Evolutionary conservation across 805 yeast genomes (phyloP).

Genomic region (Scheffersomyces amazonensis): DNA sequence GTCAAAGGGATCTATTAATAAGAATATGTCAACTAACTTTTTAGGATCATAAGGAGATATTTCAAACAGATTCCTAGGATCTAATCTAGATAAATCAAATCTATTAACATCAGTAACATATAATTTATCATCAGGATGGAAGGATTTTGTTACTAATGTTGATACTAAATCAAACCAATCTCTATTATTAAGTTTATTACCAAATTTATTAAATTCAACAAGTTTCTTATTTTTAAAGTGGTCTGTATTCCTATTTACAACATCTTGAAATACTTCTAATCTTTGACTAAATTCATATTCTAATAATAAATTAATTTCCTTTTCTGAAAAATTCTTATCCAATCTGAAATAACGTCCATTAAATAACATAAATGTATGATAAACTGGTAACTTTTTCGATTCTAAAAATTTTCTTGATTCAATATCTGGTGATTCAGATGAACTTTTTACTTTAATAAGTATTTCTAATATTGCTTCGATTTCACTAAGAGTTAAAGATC

Average conservation of each 20-base stretch:
- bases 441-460: slow-evolving; percentile 1
- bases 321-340: slow-evolving; percentile 14
- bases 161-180: slow-evolving; percentile 50
- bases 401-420: slow-evolving; percentile 19
- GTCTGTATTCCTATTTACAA: slow-evolving; percentile 25
- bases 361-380: slow-evolving; percentile 40
- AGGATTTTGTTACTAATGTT: slow-evolving; percentile 43
- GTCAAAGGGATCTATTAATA: slow-evolving; percentile 69
- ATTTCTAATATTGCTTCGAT: slow-evolving; percentile 7
- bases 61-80: slow-evolving; percentile 23
- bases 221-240: slow-evolving; percentile 15
- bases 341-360: slow-evolving; percentile 54
- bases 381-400: slow-evolving; percentile 26
- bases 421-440: neutral
- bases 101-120: slow-evolving; percentile 44
- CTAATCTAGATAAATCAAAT: slow-evolving; percentile 39
- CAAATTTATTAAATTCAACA: slow-evolving; percentile 14
- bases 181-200: slow-evolving; percentile 1
- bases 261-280: slow-evolving; percentile 26
- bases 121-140: slow-evolving; percentile 39
- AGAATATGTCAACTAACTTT: slow-evolving; percentile 50
- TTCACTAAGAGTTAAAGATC: slow-evolving; percentile 5
- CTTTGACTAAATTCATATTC: slow-evolving; percentile 49
- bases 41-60: slow-evolving; percentile 15
- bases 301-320: slow-evolving; percentile 36